phyloP scores from a whole-genome alignment of 2,329 filamentous ascomycete genomes.

The Penicillium polonicum region DNA sequence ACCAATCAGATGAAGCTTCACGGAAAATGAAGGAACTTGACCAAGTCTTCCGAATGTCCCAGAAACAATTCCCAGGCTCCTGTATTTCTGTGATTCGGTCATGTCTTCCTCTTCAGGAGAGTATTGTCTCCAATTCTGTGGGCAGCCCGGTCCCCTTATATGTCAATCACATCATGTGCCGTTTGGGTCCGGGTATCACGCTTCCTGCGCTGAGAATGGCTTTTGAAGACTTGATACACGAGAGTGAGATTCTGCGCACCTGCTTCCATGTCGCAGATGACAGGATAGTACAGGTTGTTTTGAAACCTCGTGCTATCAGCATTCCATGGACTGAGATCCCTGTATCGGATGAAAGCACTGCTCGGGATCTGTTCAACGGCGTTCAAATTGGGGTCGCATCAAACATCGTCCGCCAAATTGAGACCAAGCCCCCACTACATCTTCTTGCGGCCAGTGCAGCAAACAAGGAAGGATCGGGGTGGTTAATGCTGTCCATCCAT shows the following conservation, averaged over 20 bases:
- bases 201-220: not conserved
- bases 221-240: slow-evolving; percentile 4
- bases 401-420: not conserved
- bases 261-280: slow-evolving; percentile 2
- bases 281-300: slow-evolving; percentile 1
- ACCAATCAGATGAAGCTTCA: not conserved
- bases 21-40: not conserved
- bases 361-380: not conserved
- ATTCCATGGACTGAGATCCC: not conserved
- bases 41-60: not conserved
- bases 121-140: slow-evolving; percentile 3
- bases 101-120: slow-evolving; percentile 7
- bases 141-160: not conserved
- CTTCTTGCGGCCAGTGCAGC: not conserved
- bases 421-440: not conserved
- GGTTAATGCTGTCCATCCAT: slow-evolving; percentile 16
- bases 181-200: not conserved
- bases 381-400: not conserved
- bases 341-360: slow-evolving; percentile 1
- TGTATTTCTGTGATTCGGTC: slow-evolving; percentile 3
- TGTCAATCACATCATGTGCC: slow-evolving; percentile 9
- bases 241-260: slow-evolving; percentile 3
- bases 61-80: not conserved
- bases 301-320: not conserved
- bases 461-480: not conserved